These are phyloP conservation scores for Platanus orientalis DNA, from an alignment of 164 flowering plant species.

Conservation along the genomic window DNA sequence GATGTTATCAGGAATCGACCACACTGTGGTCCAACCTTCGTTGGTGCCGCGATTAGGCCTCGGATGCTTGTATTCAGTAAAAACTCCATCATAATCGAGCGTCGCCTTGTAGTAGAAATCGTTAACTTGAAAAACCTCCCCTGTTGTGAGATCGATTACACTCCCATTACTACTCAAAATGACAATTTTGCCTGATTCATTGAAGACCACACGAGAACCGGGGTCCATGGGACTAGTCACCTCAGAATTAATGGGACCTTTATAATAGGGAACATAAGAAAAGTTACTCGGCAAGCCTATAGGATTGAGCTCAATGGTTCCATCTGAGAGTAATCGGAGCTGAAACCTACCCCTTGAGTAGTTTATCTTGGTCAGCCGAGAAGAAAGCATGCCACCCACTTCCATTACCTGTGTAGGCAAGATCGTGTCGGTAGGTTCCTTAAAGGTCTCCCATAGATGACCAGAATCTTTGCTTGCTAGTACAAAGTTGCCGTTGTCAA, in stretches of 20 bases:
- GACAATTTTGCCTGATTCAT: slow-evolving; percentile 30
- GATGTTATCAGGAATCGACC: slow-evolving; percentile 23
- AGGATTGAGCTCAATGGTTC: slow-evolving; percentile 32
- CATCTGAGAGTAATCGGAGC: slow-evolving; percentile 38
- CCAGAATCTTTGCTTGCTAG: slow-evolving; percentile 10
- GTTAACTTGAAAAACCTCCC: not conserved
- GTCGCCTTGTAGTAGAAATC: slow-evolving; percentile 36
- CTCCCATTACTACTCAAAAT: slow-evolving; percentile 17
- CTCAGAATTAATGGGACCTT: slow-evolving; percentile 17
- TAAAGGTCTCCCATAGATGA: slow-evolving; percentile 27
- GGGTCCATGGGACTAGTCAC: not conserved
- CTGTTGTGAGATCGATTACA: not conserved
- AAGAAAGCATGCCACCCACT: slow-evolving; percentile 4
- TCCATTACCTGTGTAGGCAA: slow-evolving; percentile 34
- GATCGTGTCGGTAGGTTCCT: too few relatives aligned
- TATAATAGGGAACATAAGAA: too few relatives aligned
- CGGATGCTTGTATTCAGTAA: slow-evolving; percentile 29
- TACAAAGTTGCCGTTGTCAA: too few relatives aligned
- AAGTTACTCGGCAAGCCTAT: slow-evolving; percentile 5
- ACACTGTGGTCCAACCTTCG: slow-evolving; percentile 15
- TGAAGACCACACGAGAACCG: slow-evolving; percentile 29
- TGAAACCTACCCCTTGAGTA: too few relatives aligned
- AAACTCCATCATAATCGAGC: slow-evolving; percentile 47
- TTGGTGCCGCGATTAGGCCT: slow-evolving; percentile 6
- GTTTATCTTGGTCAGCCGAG: slow-evolving; percentile 20